Conservation (phyloP, 148 eudicot genomes). For the Vaccinium darrowii region DNA sequence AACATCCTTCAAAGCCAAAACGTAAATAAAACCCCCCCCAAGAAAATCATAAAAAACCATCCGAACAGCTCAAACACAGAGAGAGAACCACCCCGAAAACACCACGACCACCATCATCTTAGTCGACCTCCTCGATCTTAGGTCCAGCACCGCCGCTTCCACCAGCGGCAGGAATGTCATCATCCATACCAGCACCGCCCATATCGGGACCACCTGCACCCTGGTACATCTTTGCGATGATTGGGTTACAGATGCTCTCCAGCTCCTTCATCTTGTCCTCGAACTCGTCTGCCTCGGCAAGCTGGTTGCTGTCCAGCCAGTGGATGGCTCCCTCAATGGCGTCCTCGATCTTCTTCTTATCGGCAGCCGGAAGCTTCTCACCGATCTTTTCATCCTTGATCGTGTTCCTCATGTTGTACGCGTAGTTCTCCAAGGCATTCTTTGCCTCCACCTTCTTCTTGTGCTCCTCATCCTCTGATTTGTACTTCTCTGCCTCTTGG, state of each 20-base stretch:
- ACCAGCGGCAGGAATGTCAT: constrained; percentile 8
- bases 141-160: constrained; percentile 18
- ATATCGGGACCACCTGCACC: constrained; percentile 24
- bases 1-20: background rate
- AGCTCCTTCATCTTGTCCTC: constrained; percentile 36
- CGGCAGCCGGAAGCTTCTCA: constrained; percentile 18
- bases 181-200: constrained; percentile 17
- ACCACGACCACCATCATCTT: background rate
- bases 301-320: constrained; percentile 43
- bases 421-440: constrained; percentile 31
- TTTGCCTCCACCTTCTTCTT: constrained; percentile 32
- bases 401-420: constrained; percentile 37
- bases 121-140: constrained; percentile 18
- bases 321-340: constrained; percentile 32
- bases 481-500: constrained; percentile 34
- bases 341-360: constrained; percentile 35
- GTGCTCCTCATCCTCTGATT: constrained; percentile 31
- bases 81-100: background rate
- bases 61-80: background rate
- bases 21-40: background rate
- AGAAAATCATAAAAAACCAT: background rate
- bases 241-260: constrained; percentile 33
- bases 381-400: constrained; percentile 35
- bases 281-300: constrained; percentile 32
- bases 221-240: constrained; percentile 33